These are phyloP conservation scores for Harringtonia aguacate DNA, from an alignment of 2,329 filamentous ascomycete genomes.

Conservation along the genomic window DNA sequence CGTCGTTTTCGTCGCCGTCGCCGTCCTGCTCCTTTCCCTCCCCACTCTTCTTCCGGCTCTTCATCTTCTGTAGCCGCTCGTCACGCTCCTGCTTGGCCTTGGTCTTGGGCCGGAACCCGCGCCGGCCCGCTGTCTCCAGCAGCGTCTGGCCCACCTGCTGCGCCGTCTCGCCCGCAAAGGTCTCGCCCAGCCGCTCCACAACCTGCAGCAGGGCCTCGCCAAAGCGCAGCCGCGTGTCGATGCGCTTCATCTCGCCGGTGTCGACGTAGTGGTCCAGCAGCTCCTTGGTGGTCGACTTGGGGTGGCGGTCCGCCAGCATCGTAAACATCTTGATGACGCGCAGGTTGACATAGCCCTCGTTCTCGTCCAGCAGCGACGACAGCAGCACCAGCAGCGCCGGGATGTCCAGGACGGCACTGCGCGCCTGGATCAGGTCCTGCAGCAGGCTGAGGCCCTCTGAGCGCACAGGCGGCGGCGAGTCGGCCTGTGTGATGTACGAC, in stretches of 20 bases:
- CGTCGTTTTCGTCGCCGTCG: conserved; percentile 37
- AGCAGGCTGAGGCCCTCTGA: conserved; percentile 54
- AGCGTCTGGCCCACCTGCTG: conserved; percentile 43
- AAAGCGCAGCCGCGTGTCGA: conserved; percentile 56
- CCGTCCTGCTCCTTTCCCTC: conserved; percentile 41
- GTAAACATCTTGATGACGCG: conserved; percentile 56
- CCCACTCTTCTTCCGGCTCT: conserved; percentile 32
- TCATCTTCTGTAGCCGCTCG: conserved; percentile 34
- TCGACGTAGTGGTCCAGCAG: conserved; percentile 60
- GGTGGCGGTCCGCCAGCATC: conserved; percentile 49
- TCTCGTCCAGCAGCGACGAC: conserved; percentile 51
- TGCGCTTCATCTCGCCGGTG: conserved; percentile 39
- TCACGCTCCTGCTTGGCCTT: conserved; percentile 42
- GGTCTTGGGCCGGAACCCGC: conserved; percentile 50
- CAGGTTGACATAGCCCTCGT: conserved; percentile 62
- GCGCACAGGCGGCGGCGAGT: conserved; percentile 56
- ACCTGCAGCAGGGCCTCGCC: conserved; percentile 58
- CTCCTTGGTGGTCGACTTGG: conserved; percentile 49
- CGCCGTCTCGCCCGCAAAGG: conserved; percentile 43
- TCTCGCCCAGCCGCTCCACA: conserved; percentile 47
- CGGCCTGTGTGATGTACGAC: conserved; percentile 49
- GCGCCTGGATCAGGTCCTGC: conserved; percentile 41
- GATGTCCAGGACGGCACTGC: conserved; percentile 54
- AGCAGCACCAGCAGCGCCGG: conserved; percentile 52
- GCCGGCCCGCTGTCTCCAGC: conserved; percentile 53